These are phyloP conservation scores for Ustanciosporium gigantosporum DNA, from an alignment of 1,284 basidiomycete genomes.

Conservation along the genomic window DNA sequence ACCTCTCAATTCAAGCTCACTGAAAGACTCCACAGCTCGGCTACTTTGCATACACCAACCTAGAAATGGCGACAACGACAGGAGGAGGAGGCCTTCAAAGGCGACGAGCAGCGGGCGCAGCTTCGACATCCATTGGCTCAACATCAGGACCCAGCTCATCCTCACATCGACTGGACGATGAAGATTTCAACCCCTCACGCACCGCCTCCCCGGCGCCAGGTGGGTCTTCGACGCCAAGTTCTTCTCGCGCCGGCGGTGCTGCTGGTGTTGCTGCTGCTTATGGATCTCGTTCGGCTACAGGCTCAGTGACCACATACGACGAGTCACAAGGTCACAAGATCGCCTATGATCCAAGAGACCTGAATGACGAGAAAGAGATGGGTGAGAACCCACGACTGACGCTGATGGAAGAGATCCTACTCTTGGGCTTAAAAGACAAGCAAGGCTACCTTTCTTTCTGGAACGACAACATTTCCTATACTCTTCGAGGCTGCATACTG, in stretches of 20 bases:
- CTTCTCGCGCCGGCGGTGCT: constrained; percentile 8
- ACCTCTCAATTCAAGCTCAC: neutral
- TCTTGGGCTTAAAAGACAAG: constrained; percentile 87
- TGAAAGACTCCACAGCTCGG: too few species aligned
- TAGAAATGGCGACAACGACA: neutral
- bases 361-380: constrained; percentile 76
- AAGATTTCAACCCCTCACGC: constrained; percentile 22
- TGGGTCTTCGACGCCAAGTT: constrained; percentile 13
- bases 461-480: constrained; percentile 61
- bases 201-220: constrained; percentile 19
- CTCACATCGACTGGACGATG: constrained; percentile 17
- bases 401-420: constrained; percentile 92
- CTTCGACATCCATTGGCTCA: constrained; percentile 4
- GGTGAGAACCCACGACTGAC: constrained; percentile 80
- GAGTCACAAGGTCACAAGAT: constrained; percentile 63
- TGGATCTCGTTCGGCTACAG: constrained; percentile 32
- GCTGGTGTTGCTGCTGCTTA: constrained; percentile 8
- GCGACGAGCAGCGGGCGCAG: constrained; percentile 22
- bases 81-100: constrained; percentile 25
- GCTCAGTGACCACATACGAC: constrained; percentile 40
- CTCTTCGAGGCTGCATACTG: constrained; percentile 57
- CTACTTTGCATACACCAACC: too few species aligned
- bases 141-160: constrained; percentile 19
- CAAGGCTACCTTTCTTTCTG: constrained; percentile 65
- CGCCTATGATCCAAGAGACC: constrained; percentile 90